phyloP scores from a whole-genome alignment of 1,284 basidiomycete genomes.

The Prillingera fragicola region DNA sequence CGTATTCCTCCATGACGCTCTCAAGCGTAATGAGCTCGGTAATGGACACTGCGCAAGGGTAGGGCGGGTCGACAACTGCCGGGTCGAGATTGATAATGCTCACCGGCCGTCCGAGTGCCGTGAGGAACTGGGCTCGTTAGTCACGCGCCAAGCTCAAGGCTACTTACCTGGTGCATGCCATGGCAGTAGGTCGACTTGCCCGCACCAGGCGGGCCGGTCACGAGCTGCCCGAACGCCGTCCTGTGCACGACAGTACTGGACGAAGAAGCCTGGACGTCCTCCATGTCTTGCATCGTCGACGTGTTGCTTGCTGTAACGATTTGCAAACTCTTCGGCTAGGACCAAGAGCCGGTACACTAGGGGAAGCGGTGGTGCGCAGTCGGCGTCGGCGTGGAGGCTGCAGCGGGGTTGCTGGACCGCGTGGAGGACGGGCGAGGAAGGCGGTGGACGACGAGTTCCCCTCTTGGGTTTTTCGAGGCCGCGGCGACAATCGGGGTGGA shows the following conservation, averaged over 20 bases:
- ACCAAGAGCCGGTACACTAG: constrained; percentile 10
- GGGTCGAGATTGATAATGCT: constrained; percentile 93
- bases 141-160: neutral
- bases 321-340: too few relatives aligned
- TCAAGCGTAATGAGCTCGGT: constrained; percentile 79
- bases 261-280: too few relatives aligned
- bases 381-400: too few relatives aligned
- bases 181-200: constrained; percentile 93
- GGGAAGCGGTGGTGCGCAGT: constrained; percentile 28
- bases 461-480: too few relatives aligned
- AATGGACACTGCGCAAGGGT: constrained; percentile 84
- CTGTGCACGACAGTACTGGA: constrained; percentile 20
- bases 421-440: too few relatives aligned
- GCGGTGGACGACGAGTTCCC: too few relatives aligned
- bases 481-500: too few relatives aligned
- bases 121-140: constrained; percentile 59
- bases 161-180: constrained; percentile 70
- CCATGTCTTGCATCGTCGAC: neutral
- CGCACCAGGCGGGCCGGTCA: constrained; percentile 86
- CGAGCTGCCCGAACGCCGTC: constrained; percentile 52
- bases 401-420: too few relatives aligned
- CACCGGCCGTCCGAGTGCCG: constrained; percentile 76
- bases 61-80: constrained; percentile 81
- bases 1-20: constrained; percentile 79
- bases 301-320: too few relatives aligned